Conservation (phyloP, 768 basidiomycete genomes). For the Lactarius sanguifluus region DNA sequence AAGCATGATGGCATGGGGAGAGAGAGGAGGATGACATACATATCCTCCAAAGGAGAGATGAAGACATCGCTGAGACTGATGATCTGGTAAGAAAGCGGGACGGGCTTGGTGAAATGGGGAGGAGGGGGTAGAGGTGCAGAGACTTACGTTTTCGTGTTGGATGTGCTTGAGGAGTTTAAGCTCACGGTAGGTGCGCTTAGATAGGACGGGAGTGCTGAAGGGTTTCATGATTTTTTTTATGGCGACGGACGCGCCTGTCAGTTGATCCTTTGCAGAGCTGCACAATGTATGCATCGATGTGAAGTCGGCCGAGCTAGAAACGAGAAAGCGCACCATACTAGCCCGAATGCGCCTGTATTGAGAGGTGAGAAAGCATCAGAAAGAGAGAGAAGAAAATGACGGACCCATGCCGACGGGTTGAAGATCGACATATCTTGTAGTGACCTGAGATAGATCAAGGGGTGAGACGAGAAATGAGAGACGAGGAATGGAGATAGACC, state of each 20-base stretch:
- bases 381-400: constrained; percentile 34
- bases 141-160: constrained; percentile 91
- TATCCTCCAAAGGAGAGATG: constrained; percentile 98
- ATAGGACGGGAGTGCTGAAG: constrained; percentile 97
- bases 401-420: constrained; percentile 99
- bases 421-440: constrained; percentile 97
- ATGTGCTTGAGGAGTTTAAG: constrained; percentile 98
- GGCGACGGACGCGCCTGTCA: constrained; percentile 90
- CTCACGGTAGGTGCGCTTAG: constrained; percentile 96
- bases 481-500: constrained; percentile 43
- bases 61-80: constrained; percentile 99
- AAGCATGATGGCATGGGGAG: background rate
- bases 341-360: constrained; percentile 84
- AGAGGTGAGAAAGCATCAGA: constrained; percentile 2
- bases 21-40: constrained; percentile 51
- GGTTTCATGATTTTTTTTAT: constrained; percentile 99
- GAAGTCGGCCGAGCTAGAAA: background rate
- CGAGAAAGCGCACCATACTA: constrained; percentile 72
- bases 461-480: background rate
- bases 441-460: constrained; percentile 59
- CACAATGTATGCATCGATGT: constrained; percentile 9
- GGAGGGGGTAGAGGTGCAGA: constrained; percentile 12
- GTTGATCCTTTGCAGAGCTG: constrained; percentile 93
- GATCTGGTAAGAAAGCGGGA: constrained; percentile 54
- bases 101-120: constrained; percentile 6